Evolutionary conservation across 23 red algal genomes (phyloP), one percentile per base, ranked within the genome.

Genomic region (Gracilaria gracilis): DNA sequence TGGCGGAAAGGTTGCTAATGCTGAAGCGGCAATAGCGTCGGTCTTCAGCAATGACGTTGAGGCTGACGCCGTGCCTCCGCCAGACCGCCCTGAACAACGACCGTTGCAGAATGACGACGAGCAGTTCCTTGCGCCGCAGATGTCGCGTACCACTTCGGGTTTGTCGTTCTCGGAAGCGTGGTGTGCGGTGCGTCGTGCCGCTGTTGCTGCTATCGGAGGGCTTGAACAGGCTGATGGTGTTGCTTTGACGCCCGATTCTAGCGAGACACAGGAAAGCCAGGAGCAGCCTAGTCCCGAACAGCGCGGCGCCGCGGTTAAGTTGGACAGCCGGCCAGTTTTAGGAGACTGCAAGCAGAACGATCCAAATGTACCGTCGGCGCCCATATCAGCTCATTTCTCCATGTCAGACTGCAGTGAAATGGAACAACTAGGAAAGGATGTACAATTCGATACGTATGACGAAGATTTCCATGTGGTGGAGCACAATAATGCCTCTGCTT

Each of bases 11-110:
- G 84, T 87, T 20, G 84, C 62, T 24, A 53, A 44, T 51, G 84
- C 84, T 7, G 84, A 87, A 14, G 84, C 84, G 12, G 84, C 84
- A 13, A 31, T 86, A 8, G 83, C 83, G 20, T 51, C 83, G 24
- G 83, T 86, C 49, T 70, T 86, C 48, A 67, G 21, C 38, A 64
- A 64, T 32, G 80, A 61, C 0, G 48, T 48, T 34, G 82, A 28
- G n/a, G 34, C 61, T 17, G 11, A 49, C 35, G 40, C 83, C 21
- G 34, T 65, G 17, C 29, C 83, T 33, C 38, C 65, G 36, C 49
- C 62, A 24, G 76, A 6, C 51, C 51, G 14, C 16, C 1, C 51
- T 55, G 51, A 55, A 20, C 11, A 55, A 15, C 51, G 17, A 19
- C 51, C 16, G 51, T 15, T 55, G 51, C 47, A 50, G 55, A 4